Evolutionary conservation across 1,284 basidiomycete species (phyloP), one percentile per base, ranked within the genome.

Genomic region (Quambalaria eucalypti): DNA sequence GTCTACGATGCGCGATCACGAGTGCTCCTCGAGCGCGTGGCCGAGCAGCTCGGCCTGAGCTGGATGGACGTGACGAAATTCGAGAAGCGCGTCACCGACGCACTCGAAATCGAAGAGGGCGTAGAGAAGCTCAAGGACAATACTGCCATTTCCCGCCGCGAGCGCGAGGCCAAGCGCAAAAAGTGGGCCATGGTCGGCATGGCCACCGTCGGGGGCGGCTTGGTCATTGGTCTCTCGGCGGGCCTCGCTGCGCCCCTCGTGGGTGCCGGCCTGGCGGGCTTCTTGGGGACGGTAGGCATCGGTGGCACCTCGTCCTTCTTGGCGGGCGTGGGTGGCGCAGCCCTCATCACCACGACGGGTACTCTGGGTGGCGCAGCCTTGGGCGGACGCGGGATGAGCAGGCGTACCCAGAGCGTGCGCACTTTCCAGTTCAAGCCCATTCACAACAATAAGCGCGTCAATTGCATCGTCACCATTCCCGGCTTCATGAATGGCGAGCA

Each of bases 21-120:
- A 48, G 71, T 73, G 14, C 58, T 75, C 25, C 65, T 75, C 40
- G 71, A 73, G 59, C 57, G 60, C 28, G 62, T 75, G 7, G 68
- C 73, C 16, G 61, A 65, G 36, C 56, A 64, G 21, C 65, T 75
- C 36, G 65, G 64, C 1, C 66, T 75, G 26, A 65, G 64, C 12
- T 75, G 68, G 73, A 72, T 75, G 68, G 73, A 75, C 48, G 66
- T 75, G 31, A 72, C 71, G n/a, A 70, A 73, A 28, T 75, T 75
- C 52, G 73, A 75, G 47, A 75, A 72, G 60, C 61, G 73, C 12
- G 59, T 75, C 38, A 74, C 73, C 7, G 71, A 75, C 30, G 65
- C 71, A 4, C 59, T 75, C 28, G 71, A 71, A 57, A 73, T 75
- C 40, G 69, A 74, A 40, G 73, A 75, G 54, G 68, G 72, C 21